These are phyloP conservation scores for Hylodesmum podocarpum DNA, from an alignment of 306 rosid genomes.

Conservation along the genomic window DNA sequence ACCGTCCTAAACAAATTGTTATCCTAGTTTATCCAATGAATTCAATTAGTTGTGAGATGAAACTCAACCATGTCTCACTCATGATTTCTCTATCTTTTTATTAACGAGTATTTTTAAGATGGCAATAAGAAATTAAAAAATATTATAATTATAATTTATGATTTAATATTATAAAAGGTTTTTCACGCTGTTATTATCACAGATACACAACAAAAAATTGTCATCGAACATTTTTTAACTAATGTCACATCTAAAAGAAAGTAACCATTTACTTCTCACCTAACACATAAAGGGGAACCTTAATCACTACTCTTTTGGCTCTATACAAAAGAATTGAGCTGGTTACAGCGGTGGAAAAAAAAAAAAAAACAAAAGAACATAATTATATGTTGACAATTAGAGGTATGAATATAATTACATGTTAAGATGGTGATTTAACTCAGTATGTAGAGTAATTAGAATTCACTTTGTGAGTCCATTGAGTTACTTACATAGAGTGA, in stretches of 20 bases:
- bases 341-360: not conserved
- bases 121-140: no score
- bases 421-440: not conserved
- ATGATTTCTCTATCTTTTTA: not conserved
- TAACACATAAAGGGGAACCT: not conserved
- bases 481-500: no score
- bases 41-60: not conserved
- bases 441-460: not conserved
- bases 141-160: no score
- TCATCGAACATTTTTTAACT: not conserved
- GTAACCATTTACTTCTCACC: not conserved
- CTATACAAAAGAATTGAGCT: not conserved
- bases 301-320: not conserved
- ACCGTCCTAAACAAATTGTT: not conserved
- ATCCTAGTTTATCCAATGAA: not conserved
- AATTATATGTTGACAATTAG: not conserved
- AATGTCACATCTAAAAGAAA: not conserved
- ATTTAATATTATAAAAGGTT: no score
- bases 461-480: not conserved
- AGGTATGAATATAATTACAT: not conserved
- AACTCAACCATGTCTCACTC: not conserved
- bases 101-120: no score
- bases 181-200: no score
- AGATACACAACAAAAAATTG: no score
- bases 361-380: slow-evolving; percentile 8